Evolutionary conservation across 805 yeast species (phyloP).

Genomic region (Myxozyma sirexii): DNA sequence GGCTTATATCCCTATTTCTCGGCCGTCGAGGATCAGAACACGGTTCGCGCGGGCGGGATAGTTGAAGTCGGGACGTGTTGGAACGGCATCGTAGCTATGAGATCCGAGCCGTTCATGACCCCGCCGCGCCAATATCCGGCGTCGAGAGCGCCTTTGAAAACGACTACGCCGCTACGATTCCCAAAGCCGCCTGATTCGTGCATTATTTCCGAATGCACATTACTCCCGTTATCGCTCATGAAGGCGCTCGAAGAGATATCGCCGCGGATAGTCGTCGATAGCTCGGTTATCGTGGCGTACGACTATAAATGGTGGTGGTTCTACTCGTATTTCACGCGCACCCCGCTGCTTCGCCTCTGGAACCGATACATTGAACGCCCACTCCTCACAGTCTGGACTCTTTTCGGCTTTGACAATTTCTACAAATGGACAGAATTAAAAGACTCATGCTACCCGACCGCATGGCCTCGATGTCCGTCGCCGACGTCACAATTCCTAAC

Average conservation of each 20-base stretch:
- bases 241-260: slow-evolving; percentile 9
- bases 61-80: slow-evolving; percentile 31
- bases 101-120: slow-evolving; percentile 24
- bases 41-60: slow-evolving; percentile 1
- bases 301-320: slow-evolving; percentile 29
- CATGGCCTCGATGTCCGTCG: slow-evolving; percentile 22
- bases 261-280: slow-evolving; percentile 24
- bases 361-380: slow-evolving; percentile 15
- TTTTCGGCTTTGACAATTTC: not conserved
- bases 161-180: slow-evolving; percentile 16
- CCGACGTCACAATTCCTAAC: not conserved
- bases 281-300: slow-evolving; percentile 23
- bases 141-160: not conserved
- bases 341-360: slow-evolving; percentile 21
- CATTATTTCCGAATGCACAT: slow-evolving; percentile 22
- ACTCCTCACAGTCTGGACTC: slow-evolving; percentile 3
- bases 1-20: slow-evolving; percentile 24
- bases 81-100: slow-evolving; percentile 29
- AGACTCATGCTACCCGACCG: slow-evolving; percentile 15
- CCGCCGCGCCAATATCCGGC: slow-evolving; percentile 13
- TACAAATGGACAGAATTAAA: slow-evolving; percentile 21
- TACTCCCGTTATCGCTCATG: slow-evolving; percentile 18
- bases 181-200: slow-evolving; percentile 24
- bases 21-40: slow-evolving; percentile 1
- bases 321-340: slow-evolving; percentile 23